Base-by-base conservation (phyloP, 768 basidiomycete genomes). In the Boletus patriciae region DNA sequence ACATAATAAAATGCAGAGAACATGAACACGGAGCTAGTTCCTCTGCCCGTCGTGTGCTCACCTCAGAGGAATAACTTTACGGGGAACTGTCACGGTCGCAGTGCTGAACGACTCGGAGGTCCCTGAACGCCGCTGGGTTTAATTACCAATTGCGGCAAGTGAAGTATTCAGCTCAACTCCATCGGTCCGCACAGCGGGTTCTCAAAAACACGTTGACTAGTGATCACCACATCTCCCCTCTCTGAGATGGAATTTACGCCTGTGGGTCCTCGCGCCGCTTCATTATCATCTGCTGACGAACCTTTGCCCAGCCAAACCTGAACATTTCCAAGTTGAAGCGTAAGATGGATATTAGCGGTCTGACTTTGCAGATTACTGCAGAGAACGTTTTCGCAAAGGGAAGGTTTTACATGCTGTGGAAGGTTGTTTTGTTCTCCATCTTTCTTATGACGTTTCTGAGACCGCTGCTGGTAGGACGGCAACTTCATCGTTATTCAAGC, bases 401-500 rank as follows among this genome's bases (percentile, higher is more conserved):
- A 10, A 57, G 60, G 37, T 67, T 68, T 43, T 72, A 61, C 21
- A 42, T 66, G 45, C 38, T 72, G 23, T 70, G 72, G 70, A 69
- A 44, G 63, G 67, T 70, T 40, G 23, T 21, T 45, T 13, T 40
- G 7, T 46, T 57, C 9, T 19, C 11, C 15, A 6, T 55, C 12
- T 18, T 34, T 21, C 15, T 40, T 15, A 21, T 19, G 31, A 10
- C 21, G 10, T 31, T 33, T 50, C 57, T 67, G 41, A 71, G 21
- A 34, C 29, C 6, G 27, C 34, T n/a, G 12, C 33, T n/a, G 25
- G 9, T 41, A 73, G 68, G 41, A 72, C 21, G 65, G 72, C 4
- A 55, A 69, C 44, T 66, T 62, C 50, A 49, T 73, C 19, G 50
- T 61, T 42, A 65, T 72, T 33, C 70, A 72, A 55, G 70, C 66